Evolutionary conservation across 768 basidiomycete genomes (phyloP), one percentile per base, ranked within the genome.

Genomic region (Tephrocybe rancida): DNA sequence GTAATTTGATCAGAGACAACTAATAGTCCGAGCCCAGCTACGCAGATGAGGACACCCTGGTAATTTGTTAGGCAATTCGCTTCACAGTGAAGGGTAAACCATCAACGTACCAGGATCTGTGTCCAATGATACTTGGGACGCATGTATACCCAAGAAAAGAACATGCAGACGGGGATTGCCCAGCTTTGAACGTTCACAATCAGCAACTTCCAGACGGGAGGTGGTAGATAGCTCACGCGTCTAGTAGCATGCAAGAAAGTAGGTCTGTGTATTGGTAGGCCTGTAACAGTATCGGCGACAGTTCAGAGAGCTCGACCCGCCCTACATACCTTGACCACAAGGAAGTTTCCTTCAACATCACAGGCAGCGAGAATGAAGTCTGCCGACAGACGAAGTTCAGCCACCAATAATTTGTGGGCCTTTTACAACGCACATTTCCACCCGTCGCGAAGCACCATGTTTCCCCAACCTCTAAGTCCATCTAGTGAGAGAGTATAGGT

Each of bases 211-310:
- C 35, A 27, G 25, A 34, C 6, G 44, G 19, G 21, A 38, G 16
- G 27, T 35, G 18, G n/a, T 37, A 11, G 24, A 18, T 41, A 24
- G 29, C 84, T 56, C 66, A 90, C 83, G 92, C 90, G 63, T 94
- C 91, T 43, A 95, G 84, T n/a, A 95, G 81, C 90, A 93, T 93
- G 69, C 90, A 92, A 1, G 92, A 94, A 42, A 95, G 73, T 3
- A 95, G 72, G 59, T 90, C 90, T 29, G 92, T 94, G 73, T 89
- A 93, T 72, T 91, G 80, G 65, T 88, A 93, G 16, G 92, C 90
- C 83, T 87, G 30, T 4, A 54, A 16, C 24, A 39, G 18, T 59
- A n/a, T n/a, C 11, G 48, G 18, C 26, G 22, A 27, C 44, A 44
- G 29, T 21, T 29, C 16, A 13, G 24, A 19, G 35, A 35, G 26